phyloP scores from a whole-genome alignment of 768 basidiomycete species.

The Cystofilobasidium bisporidii region DNA sequence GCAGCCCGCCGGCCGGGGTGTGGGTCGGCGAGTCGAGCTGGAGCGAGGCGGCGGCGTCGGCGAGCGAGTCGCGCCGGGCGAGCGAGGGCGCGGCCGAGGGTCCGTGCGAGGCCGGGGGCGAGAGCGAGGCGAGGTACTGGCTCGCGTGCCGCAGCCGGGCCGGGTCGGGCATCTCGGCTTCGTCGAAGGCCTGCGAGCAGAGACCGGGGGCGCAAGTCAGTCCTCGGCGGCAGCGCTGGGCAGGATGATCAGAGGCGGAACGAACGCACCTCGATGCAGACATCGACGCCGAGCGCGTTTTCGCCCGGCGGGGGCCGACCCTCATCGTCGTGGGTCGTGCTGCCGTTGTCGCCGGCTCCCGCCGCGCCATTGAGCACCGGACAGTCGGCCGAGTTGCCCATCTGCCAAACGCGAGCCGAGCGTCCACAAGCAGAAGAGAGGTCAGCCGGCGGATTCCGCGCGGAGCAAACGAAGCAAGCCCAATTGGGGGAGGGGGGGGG shows the following conservation, averaged over 20 bases:
- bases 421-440: no score
- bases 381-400: constrained; percentile 77
- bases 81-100: neutral
- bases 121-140: constrained; percentile 8
- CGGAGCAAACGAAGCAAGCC: no score
- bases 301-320: constrained; percentile 32
- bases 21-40: neutral
- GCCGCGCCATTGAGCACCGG: constrained; percentile 44
- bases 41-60: neutral
- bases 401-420: constrained; percentile 50
- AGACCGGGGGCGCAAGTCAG: no score
- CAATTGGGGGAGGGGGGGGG: no score
- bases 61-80: neutral
- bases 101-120: neutral
- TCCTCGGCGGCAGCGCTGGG: no score
- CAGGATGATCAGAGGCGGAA: no score
- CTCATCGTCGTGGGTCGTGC: no score
- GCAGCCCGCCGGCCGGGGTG: neutral
- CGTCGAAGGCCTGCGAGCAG: constrained; percentile 18
- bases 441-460: no score
- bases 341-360: no score
- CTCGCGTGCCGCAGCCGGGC: constrained; percentile 13
- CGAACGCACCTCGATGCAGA: constrained; percentile 75
- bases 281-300: constrained; percentile 58
- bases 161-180: constrained; percentile 26